A percentile compares a stretch with the other conserved stretches of the same genome.
phyloP scores from a whole-genome alignment of 257 asterid species.

The Salvia hispanica region DNA sequence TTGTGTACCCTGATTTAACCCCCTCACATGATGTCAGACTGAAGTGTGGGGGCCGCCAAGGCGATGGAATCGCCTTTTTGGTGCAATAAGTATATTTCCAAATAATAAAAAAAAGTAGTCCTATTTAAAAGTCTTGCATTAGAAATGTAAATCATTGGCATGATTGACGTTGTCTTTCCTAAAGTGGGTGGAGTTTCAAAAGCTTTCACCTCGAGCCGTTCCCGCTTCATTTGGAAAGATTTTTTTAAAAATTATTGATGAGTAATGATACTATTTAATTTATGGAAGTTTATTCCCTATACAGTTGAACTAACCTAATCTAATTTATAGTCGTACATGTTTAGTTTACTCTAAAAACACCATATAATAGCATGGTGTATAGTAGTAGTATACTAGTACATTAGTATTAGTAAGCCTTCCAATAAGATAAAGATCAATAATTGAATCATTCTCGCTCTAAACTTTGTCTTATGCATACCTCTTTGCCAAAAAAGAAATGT shows the following conservation, averaged over 20 bases:
- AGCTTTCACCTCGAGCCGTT: background rate
- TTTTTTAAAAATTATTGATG: background rate
- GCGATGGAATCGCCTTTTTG: too few relatives aligned
- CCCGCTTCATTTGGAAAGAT: background rate
- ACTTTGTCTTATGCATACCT: constrained; percentile 23
- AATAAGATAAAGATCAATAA: background rate
- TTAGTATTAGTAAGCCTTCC: background rate
- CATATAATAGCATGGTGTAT: background rate
- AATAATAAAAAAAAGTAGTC: background rate
- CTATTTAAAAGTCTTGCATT: background rate
- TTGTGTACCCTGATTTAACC: too few relatives aligned
- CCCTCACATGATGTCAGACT: too few relatives aligned
- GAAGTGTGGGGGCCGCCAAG: too few relatives aligned
- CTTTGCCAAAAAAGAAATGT: constrained; percentile 1
- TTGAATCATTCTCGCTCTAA: background rate
- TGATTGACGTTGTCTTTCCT: constrained; percentile 11
- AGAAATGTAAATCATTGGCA: constrained; percentile 11
- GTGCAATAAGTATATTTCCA: background rate
- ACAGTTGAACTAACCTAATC: background rate
- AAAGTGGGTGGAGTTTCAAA: constrained; percentile 8
- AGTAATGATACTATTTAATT: background rate
- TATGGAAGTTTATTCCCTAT: background rate
- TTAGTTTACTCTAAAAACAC: background rate
- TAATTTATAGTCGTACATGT: background rate
- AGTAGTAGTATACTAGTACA: too few relatives aligned